Conservation (phyloP, 352 stramenopile genomes). For the Bremia lactucae region DNA sequence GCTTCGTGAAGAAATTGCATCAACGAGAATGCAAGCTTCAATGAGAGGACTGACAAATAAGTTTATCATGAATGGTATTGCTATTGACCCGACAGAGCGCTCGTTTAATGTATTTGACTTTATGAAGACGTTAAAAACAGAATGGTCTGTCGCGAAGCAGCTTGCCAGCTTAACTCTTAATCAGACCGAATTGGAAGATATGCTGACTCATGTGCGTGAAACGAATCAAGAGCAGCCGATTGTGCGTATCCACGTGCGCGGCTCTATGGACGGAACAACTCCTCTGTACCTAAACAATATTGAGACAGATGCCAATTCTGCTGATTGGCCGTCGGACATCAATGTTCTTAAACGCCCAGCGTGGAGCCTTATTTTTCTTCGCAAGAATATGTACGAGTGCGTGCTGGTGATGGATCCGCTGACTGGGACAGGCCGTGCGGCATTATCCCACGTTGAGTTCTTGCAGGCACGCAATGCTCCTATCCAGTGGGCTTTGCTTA, state of each 20-base stretch:
- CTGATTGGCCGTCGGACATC: constrained; percentile 39
- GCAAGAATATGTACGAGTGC: constrained; percentile 84
- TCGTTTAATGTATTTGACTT: constrained; percentile 91
- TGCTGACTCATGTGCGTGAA: constrained; percentile 51
- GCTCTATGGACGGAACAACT: constrained; percentile 37
- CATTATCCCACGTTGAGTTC: constrained; percentile 52
- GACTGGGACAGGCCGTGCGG: constrained; percentile 30
- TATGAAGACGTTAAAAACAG: constrained; percentile 62
- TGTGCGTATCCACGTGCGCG: constrained; percentile 59
- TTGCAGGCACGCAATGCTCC: constrained; percentile 62
- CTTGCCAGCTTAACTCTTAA: constrained; percentile 38
- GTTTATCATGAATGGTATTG: constrained; percentile 84
- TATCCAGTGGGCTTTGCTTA: constrained; percentile 63
- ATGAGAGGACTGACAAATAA: constrained; percentile 38
- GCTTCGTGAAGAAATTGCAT: constrained; percentile 34
- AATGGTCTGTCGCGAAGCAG: constrained; percentile 69
- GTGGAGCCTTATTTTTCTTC: constrained; percentile 80
- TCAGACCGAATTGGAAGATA: constrained; percentile 34
- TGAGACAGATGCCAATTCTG: constrained; percentile 47
- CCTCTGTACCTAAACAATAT: constrained; percentile 80
- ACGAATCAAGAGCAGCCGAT: constrained; percentile 31
- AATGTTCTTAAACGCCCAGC: constrained; percentile 32
- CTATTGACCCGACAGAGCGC: constrained; percentile 59
- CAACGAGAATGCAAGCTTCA: constrained; percentile 21
- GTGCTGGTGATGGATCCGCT: constrained; percentile 63